Conservation (phyloP, 768 basidiomycete genomes). For the Scleroderma citrinum region DNA sequence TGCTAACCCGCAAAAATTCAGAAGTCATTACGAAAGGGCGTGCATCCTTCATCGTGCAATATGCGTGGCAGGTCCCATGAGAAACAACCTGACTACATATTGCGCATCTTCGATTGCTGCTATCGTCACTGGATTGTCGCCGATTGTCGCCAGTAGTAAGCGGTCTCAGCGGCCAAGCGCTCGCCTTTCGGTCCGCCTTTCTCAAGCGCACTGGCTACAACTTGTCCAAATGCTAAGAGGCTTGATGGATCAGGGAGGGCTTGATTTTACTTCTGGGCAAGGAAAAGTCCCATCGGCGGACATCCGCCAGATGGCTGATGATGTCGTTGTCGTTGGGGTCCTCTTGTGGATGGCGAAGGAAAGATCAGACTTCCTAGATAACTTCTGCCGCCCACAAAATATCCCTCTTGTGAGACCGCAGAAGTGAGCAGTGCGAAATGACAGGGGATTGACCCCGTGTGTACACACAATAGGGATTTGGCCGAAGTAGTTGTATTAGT, state of each 20-base stretch:
- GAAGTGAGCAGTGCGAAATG: no score
- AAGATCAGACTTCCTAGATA: constrained; percentile 1
- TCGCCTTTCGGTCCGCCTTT: neutral
- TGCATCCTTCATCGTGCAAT: neutral
- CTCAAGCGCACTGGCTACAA: neutral
- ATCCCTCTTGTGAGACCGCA: neutral
- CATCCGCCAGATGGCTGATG: neutral
- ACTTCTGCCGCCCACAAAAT: constrained; percentile 1
- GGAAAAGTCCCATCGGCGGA: neutral
- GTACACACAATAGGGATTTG: no score
- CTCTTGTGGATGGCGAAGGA: constrained; percentile 7
- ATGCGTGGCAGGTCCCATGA: neutral
- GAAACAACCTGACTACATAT: neutral
- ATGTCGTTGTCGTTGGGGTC: constrained; percentile 2
- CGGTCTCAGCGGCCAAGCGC: neutral
- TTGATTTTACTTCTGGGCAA: neutral
- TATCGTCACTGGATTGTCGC: neutral
- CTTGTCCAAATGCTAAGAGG: neutral
- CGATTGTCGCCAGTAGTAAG: neutral
- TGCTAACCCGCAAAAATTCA: neutral
- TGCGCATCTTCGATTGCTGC: constrained; percentile 3
- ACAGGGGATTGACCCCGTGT: no score
- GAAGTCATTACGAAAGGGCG: neutral
- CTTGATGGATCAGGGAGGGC: neutral
- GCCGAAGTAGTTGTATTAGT: no score